phyloP scores from a whole-genome alignment of 169 alveolate species.

The Cryptosporidium felis region DNA sequence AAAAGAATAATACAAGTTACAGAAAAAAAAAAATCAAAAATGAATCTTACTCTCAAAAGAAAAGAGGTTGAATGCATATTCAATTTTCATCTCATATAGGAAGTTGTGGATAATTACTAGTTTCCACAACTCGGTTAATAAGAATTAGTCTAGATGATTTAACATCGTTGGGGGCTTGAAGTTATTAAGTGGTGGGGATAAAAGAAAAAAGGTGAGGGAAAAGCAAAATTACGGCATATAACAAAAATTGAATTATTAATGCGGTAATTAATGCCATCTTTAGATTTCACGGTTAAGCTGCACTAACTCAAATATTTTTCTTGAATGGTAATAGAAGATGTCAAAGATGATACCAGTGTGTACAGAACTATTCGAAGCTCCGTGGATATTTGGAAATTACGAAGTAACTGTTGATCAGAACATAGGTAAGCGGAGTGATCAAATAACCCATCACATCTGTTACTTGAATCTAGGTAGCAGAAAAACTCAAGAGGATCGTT shows the following conservation, averaged over 20 bases:
- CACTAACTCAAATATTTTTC: too few relatives aligned
- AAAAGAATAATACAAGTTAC: too few relatives aligned
- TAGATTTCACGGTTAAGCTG: slow-evolving; percentile 16
- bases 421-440: slow-evolving; percentile 17
- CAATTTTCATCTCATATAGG: too few relatives aligned
- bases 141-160: too few relatives aligned
- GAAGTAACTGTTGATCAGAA: slow-evolving; percentile 66
- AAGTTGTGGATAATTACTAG: too few relatives aligned
- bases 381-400: slow-evolving; percentile 57
- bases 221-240: background rate
- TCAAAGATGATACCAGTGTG: slow-evolving; percentile 49
- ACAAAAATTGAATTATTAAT: background rate
- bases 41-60: too few relatives aligned
- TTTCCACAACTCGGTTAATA: too few relatives aligned
- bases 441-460: background rate
- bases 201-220: slow-evolving; percentile 44
- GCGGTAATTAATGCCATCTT: slow-evolving; percentile 11
- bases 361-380: slow-evolving; percentile 56
- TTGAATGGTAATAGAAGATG: slow-evolving; percentile 21
- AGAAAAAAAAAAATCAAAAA: too few relatives aligned
- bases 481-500: slow-evolving; percentile 82
- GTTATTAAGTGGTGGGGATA: slow-evolving; percentile 27
- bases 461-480: slow-evolving; percentile 75
- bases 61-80: too few relatives aligned
- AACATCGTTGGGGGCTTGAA: too few relatives aligned